Evolutionary conservation across 2,329 filamentous ascomycete species (phyloP).

Genomic region (Penicillium janthinellum): DNA sequence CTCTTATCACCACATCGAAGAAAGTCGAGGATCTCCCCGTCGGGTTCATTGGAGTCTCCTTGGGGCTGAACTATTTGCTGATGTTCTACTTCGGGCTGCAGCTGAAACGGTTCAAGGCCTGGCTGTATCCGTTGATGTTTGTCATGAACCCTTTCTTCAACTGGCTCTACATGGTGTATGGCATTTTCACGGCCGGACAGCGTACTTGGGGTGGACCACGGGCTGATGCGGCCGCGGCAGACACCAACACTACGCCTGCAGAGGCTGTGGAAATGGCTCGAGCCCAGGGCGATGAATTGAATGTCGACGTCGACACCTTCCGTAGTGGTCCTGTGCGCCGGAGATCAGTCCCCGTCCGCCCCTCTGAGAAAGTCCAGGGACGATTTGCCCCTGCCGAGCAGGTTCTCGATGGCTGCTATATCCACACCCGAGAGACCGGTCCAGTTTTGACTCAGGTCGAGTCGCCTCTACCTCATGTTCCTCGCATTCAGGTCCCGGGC

Average conservation of each 20-base stretch:
- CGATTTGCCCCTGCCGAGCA: conserved; percentile 73
- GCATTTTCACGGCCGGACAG: conserved; percentile 91
- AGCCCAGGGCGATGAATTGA: conserved; percentile 80
- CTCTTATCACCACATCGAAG: conserved; percentile 81
- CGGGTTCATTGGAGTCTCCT: conserved; percentile 88
- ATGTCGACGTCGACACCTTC: conserved; percentile 86
- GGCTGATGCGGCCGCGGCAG: conserved; percentile 81
- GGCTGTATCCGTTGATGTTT: conserved; percentile 95
- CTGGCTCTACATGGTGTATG: conserved; percentile 97
- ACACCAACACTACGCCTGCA: conserved; percentile 72
- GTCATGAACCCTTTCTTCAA: conserved; percentile 95
- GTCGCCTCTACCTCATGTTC: conserved; percentile 48
- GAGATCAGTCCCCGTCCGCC: conserved; percentile 65
- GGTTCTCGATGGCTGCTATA: conserved; percentile 69
- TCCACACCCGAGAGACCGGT: conserved; percentile 68
- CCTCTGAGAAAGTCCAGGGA: conserved; percentile 73
- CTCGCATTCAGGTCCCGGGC: conserved; percentile 54
- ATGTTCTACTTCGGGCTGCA: conserved; percentile 95
- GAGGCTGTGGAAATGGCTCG: conserved; percentile 83
- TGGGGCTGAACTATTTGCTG: conserved; percentile 89
- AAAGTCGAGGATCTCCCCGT: conserved; percentile 78
- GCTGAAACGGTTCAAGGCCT: conserved; percentile 86
- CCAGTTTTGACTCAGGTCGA: conserved; percentile 56
- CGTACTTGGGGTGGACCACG: conserved; percentile 94
- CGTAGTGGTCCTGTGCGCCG: conserved; percentile 47